These are phyloP conservation scores for Mycotypha africana DNA, from an alignment of 371 early-diverging fungal genomes.

Conservation along the genomic window DNA sequence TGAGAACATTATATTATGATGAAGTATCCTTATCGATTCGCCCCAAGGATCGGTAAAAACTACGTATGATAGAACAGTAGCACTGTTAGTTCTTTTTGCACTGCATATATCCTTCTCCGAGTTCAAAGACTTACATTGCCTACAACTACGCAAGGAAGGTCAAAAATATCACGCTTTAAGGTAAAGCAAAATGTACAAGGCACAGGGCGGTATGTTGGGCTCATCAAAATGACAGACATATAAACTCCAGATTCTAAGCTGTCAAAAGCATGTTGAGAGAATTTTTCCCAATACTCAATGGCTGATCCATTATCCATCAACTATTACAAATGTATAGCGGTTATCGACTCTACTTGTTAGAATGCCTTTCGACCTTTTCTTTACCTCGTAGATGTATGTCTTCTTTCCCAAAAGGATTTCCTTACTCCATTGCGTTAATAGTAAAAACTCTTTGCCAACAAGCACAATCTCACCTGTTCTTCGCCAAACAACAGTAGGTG, in stretches of 20 bases:
- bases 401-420: conserved; percentile 65
- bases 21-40: too few species aligned
- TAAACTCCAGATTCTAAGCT: conserved; percentile 74
- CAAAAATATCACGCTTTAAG: conserved; percentile 83
- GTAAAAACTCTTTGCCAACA: conserved; percentile 83
- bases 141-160: conserved; percentile 76
- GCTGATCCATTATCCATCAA: conserved; percentile 81
- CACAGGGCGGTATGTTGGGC: conserved; percentile 57
- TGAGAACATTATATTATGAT: too few species aligned
- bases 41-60: conserved; percentile 15
- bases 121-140: conserved; percentile 58
- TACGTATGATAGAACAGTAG: too few species aligned
- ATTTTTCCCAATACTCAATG: conserved; percentile 86
- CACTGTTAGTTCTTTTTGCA: background rate
- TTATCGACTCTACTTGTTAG: background rate
- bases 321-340: conserved; percentile 18
- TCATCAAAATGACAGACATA: conserved; percentile 63
- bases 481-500: conserved; percentile 89
- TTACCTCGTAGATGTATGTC: conserved; percentile 70
- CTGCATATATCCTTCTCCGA: too few species aligned
- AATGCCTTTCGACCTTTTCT: too few species aligned
- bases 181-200: conserved; percentile 84
- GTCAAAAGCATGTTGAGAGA: conserved; percentile 78
- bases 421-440: conserved; percentile 76
- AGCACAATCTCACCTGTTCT: conserved; percentile 83